phyloP scores from a whole-genome alignment of 768 basidiomycete species.

The Epithele typhae region DNA sequence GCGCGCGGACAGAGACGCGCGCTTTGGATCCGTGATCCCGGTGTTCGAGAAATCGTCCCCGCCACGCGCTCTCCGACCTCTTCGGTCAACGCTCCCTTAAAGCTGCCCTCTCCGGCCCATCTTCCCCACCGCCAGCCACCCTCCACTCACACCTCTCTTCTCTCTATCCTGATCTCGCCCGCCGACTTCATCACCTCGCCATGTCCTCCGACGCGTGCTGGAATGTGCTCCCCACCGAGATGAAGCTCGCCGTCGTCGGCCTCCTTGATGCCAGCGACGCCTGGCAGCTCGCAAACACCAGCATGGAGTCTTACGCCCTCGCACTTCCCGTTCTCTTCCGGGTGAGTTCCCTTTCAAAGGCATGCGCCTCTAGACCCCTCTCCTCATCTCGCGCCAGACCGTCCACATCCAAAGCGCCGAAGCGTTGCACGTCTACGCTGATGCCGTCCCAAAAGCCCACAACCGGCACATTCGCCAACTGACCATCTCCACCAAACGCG shows the following conservation, averaged over 20 bases:
- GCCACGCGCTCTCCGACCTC: slow-evolving; percentile 10
- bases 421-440: slow-evolving; percentile 48
- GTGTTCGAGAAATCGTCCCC: not conserved
- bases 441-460: slow-evolving; percentile 53
- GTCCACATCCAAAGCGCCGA: slow-evolving; percentile 44
- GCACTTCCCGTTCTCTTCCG: slow-evolving; percentile 59
- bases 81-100: slow-evolving; percentile 13
- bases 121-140: slow-evolving; percentile 2
- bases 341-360: slow-evolving; percentile 30
- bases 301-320: slow-evolving; percentile 45
- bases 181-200: not conserved
- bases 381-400: slow-evolving; percentile 28
- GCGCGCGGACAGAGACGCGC: no score
- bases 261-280: slow-evolving; percentile 42
- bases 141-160: slow-evolving; percentile 3
- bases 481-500: slow-evolving; percentile 40
- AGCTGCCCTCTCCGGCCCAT: not conserved
- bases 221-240: slow-evolving; percentile 59
- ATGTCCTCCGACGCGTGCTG: slow-evolving; percentile 30
- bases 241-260: slow-evolving; percentile 55
- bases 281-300: slow-evolving; percentile 43
- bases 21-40: slow-evolving; percentile 13
- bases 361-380: not conserved
- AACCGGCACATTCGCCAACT: slow-evolving; percentile 47
- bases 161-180: no score